Evolutionary conservation across 441 rosid genomes (phyloP).

Genomic region (Erodium chrysanthum): DNA sequence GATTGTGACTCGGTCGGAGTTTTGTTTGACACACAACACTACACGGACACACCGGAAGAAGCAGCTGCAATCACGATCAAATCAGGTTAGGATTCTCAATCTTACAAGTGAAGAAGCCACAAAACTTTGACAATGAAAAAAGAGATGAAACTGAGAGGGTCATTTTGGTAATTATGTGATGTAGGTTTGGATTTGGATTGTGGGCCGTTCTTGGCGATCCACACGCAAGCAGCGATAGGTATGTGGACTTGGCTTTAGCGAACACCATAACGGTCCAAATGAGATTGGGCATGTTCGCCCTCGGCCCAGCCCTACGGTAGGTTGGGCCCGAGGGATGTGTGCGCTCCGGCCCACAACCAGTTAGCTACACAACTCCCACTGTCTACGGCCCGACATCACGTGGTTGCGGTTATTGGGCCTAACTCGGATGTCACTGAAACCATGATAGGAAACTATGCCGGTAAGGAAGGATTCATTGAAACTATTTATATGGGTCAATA

Average conservation of each 20-base stretch:
- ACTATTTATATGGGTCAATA: too few species aligned
- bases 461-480: too few species aligned
- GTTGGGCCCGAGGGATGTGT: constrained; percentile 58
- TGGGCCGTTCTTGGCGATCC: constrained; percentile 68
- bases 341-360: constrained; percentile 39
- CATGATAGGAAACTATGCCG: constrained; percentile 72
- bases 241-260: constrained; percentile 49
- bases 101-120: too few species aligned
- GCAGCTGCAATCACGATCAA: constrained; percentile 56
- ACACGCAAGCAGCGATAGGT: constrained; percentile 54
- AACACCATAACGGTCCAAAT: constrained; percentile 55
- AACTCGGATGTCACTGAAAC: constrained; percentile 57
- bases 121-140: too few species aligned
- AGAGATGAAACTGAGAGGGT: too few species aligned
- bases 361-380: constrained; percentile 55
- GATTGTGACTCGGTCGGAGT: constrained; percentile 68
- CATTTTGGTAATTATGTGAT: not conserved
- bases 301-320: constrained; percentile 40
- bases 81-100: constrained; percentile 65
- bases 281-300: constrained; percentile 73
- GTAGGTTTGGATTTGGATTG: constrained; percentile 59
- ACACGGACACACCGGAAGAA: constrained; percentile 47
- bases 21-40: constrained; percentile 49
- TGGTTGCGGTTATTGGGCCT: constrained; percentile 58
- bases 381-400: constrained; percentile 34